Conservation (phyloP, 805 yeast species). For the Metschnikowia santaceciliae region DNA sequence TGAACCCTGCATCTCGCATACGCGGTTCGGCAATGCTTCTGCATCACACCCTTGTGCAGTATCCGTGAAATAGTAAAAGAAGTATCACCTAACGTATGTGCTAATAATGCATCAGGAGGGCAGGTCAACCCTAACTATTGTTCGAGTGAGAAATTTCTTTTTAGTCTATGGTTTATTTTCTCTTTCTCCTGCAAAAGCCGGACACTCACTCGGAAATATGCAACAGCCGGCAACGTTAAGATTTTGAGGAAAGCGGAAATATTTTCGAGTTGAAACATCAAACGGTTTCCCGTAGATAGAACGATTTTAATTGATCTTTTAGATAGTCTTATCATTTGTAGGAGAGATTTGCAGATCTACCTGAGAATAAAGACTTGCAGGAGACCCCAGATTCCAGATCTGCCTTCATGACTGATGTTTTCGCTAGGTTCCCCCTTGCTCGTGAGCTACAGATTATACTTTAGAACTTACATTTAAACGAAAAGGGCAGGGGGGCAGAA, state of each 20-base stretch:
- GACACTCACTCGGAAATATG: neutral
- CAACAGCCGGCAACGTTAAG: neutral
- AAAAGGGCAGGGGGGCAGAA: neutral
- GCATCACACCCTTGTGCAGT: neutral
- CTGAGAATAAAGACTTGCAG: neutral
- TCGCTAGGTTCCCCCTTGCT: neutral
- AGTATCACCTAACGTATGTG: neutral
- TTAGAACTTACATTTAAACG: neutral
- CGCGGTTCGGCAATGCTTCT: conserved; percentile 2
- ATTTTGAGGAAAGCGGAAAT: neutral
- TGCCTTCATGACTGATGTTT: neutral
- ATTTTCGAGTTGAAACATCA: too few species aligned
- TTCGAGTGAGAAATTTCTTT: neutral
- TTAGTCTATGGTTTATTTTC: neutral
- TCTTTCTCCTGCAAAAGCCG: neutral
- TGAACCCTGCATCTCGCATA: conserved; percentile 5
- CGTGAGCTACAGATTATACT: neutral
- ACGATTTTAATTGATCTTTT: neutral
- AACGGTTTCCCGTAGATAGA: neutral
- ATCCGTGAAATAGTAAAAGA: neutral
- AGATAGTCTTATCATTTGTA: neutral
- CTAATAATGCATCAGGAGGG: neutral
- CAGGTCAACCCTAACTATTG: neutral
- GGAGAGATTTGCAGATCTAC: neutral
- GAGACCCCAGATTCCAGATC: neutral